Percentiles rank a stretch among this genome's conserved stretches.
These are phyloP conservation scores for Aleurites moluccanus DNA, from an alignment of 441 rosid species.

Conservation along the genomic window DNA sequence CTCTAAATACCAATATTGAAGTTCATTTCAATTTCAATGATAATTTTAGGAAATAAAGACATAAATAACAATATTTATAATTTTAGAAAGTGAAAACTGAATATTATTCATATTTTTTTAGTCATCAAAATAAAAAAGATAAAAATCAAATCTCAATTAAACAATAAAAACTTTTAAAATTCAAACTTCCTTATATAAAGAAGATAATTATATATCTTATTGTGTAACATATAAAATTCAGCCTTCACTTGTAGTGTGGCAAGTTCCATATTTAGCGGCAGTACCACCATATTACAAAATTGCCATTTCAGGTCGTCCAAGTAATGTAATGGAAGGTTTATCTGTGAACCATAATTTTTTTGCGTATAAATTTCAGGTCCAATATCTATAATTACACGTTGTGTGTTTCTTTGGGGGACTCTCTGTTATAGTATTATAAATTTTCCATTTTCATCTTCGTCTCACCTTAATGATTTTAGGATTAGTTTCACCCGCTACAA, in stretches of 20 bases:
- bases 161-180: too few relatives aligned
- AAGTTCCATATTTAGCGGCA: constrained; percentile 53
- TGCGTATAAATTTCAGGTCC: constrained; percentile 32
- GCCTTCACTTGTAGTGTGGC: constrained; percentile 57
- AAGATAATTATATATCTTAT: too few relatives aligned
- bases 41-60: too few relatives aligned
- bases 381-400: constrained; percentile 40
- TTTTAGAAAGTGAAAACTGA: too few relatives aligned
- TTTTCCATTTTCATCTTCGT: constrained; percentile 39
- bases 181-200: too few relatives aligned
- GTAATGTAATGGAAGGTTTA: constrained; percentile 41
- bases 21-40: too few relatives aligned
- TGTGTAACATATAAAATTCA: too few relatives aligned
- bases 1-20: too few relatives aligned
- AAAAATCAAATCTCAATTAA: too few relatives aligned
- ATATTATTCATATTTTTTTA: too few relatives aligned
- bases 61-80: too few relatives aligned
- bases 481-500: constrained; percentile 31
- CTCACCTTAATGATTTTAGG: constrained; percentile 34
- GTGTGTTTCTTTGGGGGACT: constrained; percentile 36
- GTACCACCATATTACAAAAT: constrained; percentile 40
- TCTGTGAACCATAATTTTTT: constrained; percentile 39
- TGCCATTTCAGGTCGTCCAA: constrained; percentile 39
- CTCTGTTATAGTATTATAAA: constrained; percentile 37
- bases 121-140: too few relatives aligned